phyloP scores from a whole-genome alignment of 148 eudicot species.

The Limonium bicolor region DNA sequence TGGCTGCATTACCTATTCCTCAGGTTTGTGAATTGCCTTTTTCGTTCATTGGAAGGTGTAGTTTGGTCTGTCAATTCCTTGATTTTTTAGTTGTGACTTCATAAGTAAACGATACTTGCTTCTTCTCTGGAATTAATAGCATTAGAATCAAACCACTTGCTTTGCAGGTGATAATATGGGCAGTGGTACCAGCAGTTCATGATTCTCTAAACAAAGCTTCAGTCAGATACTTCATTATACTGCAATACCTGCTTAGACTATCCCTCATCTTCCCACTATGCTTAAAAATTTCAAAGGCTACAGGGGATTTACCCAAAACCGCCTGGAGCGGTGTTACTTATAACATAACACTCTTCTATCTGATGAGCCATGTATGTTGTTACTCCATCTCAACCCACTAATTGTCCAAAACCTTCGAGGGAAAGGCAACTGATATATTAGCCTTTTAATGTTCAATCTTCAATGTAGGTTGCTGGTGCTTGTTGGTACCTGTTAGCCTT shows the following conservation, averaged over 20 bases:
- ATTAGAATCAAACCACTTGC: too few relatives aligned
- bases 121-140: too few relatives aligned
- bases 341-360: conserved; percentile 30
- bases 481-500: conserved; percentile 17
- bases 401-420: not conserved
- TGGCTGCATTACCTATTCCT: conserved; percentile 31
- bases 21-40: conserved; percentile 11
- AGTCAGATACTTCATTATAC: conserved; percentile 6
- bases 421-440: not conserved
- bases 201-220: conserved; percentile 10
- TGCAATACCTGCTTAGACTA: conserved; percentile 30
- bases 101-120: too few relatives aligned
- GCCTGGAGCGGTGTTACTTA: conserved; percentile 50
- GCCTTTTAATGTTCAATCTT: not conserved
- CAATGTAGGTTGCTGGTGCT: conserved; percentile 14
- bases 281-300: conserved; percentile 19
- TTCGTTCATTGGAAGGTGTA: conserved; percentile 35
- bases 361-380: conserved; percentile 44
- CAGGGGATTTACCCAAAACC: conserved; percentile 28
- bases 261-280: conserved; percentile 25
- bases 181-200: conserved; percentile 22
- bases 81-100: not conserved
- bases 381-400: not conserved
- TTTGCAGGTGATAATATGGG: conserved; percentile 44
- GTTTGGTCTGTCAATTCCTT: conserved; percentile 18